phyloP scores from a whole-genome alignment of 176 grass and related monocot genomes.

The Rhynchospora pubera region DNA sequence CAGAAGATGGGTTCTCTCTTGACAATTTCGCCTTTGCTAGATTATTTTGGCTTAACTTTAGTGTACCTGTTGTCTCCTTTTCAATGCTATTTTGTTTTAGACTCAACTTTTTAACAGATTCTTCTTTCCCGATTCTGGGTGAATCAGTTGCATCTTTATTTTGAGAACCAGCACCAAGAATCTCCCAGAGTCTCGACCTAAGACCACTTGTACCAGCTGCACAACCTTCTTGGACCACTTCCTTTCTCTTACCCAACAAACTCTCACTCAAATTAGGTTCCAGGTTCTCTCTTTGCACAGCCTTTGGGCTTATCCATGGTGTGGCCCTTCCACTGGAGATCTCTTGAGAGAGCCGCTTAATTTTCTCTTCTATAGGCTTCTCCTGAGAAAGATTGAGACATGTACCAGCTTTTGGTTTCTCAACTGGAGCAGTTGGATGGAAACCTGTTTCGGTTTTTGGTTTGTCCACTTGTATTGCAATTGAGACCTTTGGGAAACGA shows the following conservation, averaged over 20 bases:
- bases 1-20: conserved; percentile 48
- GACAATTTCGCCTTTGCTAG: conserved; percentile 32
- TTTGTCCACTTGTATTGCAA: conserved; percentile 52
- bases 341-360: conserved; percentile 30
- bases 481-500: conserved; percentile 77
- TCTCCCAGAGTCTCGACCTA: conserved; percentile 77
- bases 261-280: conserved; percentile 28
- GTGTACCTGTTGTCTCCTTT: neutral
- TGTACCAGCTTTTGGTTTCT: conserved; percentile 29
- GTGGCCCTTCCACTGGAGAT: conserved; percentile 23
- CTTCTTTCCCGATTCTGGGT: conserved; percentile 25
- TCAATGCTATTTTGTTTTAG: conserved; percentile 11
- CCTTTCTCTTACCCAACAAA: conserved; percentile 21
- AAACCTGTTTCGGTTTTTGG: conserved; percentile 20
- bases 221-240: conserved; percentile 20
- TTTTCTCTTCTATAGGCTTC: conserved; percentile 31
- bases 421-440: conserved; percentile 22
- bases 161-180: conserved; percentile 70
- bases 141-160: conserved; percentile 48
- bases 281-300: conserved; percentile 28
- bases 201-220: conserved; percentile 41
- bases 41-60: conserved; percentile 20
- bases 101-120: conserved; percentile 13
- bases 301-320: conserved; percentile 37
- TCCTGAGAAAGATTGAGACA: conserved; percentile 33